Evolutionary conservation across 805 yeast genomes (phyloP), one percentile per base, ranked within the genome.

Genomic region (Yamadazyma laniorum): DNA sequence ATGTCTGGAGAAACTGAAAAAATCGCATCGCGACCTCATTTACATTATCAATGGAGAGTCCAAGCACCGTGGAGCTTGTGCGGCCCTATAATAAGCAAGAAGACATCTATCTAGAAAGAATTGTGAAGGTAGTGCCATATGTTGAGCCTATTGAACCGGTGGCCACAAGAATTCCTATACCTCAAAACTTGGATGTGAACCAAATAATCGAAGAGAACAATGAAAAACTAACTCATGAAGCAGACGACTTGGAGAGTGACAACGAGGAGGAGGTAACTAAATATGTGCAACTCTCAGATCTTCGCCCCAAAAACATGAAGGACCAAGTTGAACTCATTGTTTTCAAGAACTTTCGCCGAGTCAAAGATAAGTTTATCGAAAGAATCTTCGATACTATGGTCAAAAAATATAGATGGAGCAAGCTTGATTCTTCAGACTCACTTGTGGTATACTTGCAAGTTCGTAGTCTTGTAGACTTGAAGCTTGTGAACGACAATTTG

Each of bases 321-420:
- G 59, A 67, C 25, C 74, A 72, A 39, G 37, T 68, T 5, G 47
- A 52, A 32, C 58, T 64, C 3, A 50, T 68, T 2, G 48, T 59
- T 4, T 43, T 71, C 9, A 50, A 54, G 17, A 61, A 61, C 27
- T 59, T 72, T 36, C 67, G 65, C 5, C 56, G 54, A 11, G 42
- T 69, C 4, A 48, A 52, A 22, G 49, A 50, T 28, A 39, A 42
- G 1, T 49, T 57, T 1, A 49, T 68, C 16, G 75, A 70, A 40
- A 61, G 55, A 34, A 40, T 70, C 0, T 45, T 72, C 18, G 42
- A 45, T 16, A 35, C 64, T 2, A 29, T 56, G 2, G 29, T 37
- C 29, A 22, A 42, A n/a, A 25, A 30, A 4, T 69, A 53, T 45
- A 35, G 32, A 14, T 72, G 76, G 73, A 54, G 65, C 17, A 49